phyloP scores from a whole-genome alignment of 768 basidiomycete genomes.

The Lactifluus rugatus region DNA sequence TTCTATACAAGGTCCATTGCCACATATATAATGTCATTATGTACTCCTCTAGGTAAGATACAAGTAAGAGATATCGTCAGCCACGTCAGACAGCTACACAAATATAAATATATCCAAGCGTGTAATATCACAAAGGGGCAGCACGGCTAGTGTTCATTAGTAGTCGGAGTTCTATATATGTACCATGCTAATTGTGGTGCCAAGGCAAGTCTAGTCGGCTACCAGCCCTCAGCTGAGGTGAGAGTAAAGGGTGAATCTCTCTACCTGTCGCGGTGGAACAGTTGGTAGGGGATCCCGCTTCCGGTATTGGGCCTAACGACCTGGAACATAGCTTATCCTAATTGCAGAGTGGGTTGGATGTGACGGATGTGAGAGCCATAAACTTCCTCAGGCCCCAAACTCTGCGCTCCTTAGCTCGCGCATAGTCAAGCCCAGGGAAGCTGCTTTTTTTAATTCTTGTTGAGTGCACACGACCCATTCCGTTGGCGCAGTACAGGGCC shows the following conservation, averaged over 20 bases:
- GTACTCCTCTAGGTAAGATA: not conserved
- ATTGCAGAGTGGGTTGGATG: not conserved
- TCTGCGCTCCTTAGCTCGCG: not conserved
- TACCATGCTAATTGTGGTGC: not conserved
- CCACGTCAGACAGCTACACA: not conserved
- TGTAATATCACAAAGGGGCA: not conserved
- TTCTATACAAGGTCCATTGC: no score
- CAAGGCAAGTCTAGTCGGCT: not conserved
- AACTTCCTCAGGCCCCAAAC: not conserved
- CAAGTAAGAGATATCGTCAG: not conserved
- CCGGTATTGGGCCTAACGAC: not conserved
- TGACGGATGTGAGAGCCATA: not conserved
- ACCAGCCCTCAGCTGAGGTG: not conserved
- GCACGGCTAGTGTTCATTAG: not conserved
- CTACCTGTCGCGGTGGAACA: not conserved
- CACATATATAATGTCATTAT: not conserved
- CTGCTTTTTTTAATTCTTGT: not conserved
- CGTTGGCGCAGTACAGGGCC: not conserved
- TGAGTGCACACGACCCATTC: not conserved
- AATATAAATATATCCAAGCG: not conserved
- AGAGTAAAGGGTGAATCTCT: not conserved
- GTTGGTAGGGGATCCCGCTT: no score
- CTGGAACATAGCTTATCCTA: not conserved
- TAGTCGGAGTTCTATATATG: not conserved
- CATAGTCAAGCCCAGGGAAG: not conserved